Conservation (phyloP, 805 yeast species). For the Metschnikowia vanudenii region DNA sequence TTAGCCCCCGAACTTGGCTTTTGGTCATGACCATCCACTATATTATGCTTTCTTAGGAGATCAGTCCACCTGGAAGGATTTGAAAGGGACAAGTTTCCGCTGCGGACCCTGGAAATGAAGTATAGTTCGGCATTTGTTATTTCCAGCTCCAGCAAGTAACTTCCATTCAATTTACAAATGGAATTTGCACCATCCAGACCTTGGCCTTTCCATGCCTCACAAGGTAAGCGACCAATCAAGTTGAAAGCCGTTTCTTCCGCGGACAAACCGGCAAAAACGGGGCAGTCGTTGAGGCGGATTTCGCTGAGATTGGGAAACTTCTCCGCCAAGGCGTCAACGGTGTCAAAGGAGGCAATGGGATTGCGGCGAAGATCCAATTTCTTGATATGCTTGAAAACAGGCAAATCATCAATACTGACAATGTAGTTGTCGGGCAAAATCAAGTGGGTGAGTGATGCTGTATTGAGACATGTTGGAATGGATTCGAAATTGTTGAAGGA, state of each 20-base stretch:
- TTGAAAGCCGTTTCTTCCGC: slow-evolving; percentile 34
- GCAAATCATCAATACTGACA: not conserved
- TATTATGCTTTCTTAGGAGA: slow-evolving; percentile 38
- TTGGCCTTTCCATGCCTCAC: slow-evolving; percentile 12
- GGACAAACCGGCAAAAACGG: slow-evolving; percentile 37
- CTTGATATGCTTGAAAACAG: slow-evolving; percentile 1
- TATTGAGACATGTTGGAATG: slow-evolving; percentile 6
- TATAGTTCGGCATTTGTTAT: slow-evolving; percentile 67
- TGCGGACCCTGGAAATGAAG: slow-evolving; percentile 52
- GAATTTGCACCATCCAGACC: no score
- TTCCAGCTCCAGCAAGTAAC: slow-evolving; percentile 43
- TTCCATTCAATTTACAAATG: slow-evolving; percentile 53
- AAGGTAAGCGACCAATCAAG: slow-evolving; percentile 46
- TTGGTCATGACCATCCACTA: not conserved
- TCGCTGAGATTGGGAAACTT: slow-evolving; percentile 43
- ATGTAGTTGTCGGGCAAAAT: slow-evolving; percentile 11
- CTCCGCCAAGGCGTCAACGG: slow-evolving; percentile 42
- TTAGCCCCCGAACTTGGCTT: not conserved
- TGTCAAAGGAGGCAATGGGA: slow-evolving; percentile 44
- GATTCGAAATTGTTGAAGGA: slow-evolving; percentile 43
- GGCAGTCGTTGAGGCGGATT: slow-evolving; percentile 53
- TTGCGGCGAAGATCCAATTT: slow-evolving; percentile 55
- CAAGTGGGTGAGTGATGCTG: not conserved
- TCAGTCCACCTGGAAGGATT: slow-evolving; percentile 40
- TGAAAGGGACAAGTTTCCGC: slow-evolving; percentile 23